Evolutionary conservation across 805 yeast genomes (phyloP), one percentile per base, ranked within the genome.

Genomic region (Metschnikowia amazonensis): DNA sequence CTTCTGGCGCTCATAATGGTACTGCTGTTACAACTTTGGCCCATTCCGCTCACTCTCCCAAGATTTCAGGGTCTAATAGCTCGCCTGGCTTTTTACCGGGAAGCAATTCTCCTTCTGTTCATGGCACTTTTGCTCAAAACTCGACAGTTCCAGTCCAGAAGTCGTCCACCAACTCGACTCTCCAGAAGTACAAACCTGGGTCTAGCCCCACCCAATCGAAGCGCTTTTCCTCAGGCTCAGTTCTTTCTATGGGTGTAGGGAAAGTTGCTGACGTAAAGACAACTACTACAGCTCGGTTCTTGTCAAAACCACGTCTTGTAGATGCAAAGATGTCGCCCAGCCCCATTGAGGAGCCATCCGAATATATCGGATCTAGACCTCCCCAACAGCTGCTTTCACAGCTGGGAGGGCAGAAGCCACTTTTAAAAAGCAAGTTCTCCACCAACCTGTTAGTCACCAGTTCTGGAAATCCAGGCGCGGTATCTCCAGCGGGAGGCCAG

Each of bases 191-290:
- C 29, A 45, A 42, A 36, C 32, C 45, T 3, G 43, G 35, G 6
- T 28, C 55, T 13, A 55, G 57, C 33, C 55, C 53, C 11, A 49
- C 54, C 11, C 60, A 59, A 24, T 62, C 72, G 14, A 63, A 67
- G 36, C 51, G 75, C 37, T 66, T 60, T 37, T 69, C 74, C 5
- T 58, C 65, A 3, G 74, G 71, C 0, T 62, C 73, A 1, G 47
- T 70, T 3, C 51, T 70, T 23, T 67, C 73, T 1, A 62, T 66
- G 55, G 76, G 76, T 1, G 70, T 74, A 9, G 76, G 76, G 5
- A 70, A 69, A 44, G 53, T 71, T 1, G 57, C 68, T 6, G 55
- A 55, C 24, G 32, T 52, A 37, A 49, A 47, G 25, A 32, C 28
- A 18, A 40, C 37, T 3, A 17, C 51, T 1, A 23, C 44, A 2